Conservation (phyloP, 2,329 filamentous ascomycete species). For the Ceratocystis albifundus region DNA sequence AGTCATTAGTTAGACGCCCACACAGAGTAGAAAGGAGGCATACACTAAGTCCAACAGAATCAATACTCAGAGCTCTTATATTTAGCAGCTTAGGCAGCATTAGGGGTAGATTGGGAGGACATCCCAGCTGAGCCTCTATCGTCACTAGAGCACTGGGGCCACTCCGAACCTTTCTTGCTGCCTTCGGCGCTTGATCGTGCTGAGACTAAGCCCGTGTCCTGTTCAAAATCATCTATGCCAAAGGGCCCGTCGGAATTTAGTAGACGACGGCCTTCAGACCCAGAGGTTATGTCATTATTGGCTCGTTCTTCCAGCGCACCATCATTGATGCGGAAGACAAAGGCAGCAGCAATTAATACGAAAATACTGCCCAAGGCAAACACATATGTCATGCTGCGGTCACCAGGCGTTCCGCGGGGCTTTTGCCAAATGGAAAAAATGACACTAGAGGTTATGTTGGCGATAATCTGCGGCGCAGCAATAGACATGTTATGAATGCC, state of each 20-base stretch:
- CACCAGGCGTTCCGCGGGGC: conserved; percentile 69
- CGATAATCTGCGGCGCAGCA: conserved; percentile 80
- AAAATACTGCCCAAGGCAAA: conserved; percentile 72
- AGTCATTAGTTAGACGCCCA: not conserved
- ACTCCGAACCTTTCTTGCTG: not conserved
- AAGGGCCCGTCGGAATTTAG: not conserved
- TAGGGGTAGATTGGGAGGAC: not conserved
- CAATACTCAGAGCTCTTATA: not conserved
- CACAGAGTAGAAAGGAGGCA: not conserved
- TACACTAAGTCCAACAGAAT: not conserved
- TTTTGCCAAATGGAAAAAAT: conserved; percentile 84
- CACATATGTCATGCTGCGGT: conserved; percentile 78
- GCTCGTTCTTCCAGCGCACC: conserved; percentile 18
- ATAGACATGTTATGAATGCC: conserved; percentile 95
- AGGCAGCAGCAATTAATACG: conserved; percentile 63
- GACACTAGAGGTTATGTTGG: conserved; percentile 69
- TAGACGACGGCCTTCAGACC: conserved; percentile 3
- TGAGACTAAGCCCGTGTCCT: not conserved
- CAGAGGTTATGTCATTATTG: not conserved
- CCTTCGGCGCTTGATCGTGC: not conserved
- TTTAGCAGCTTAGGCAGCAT: not conserved
- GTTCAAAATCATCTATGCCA: not conserved
- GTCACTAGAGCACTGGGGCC: not conserved
- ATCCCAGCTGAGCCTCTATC: not conserved
- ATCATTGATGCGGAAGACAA: conserved; percentile 51